These are phyloP conservation scores for Debaryomyces robertsiae DNA, from an alignment of 1,139 yeast genomes.

Conservation along the genomic window DNA sequence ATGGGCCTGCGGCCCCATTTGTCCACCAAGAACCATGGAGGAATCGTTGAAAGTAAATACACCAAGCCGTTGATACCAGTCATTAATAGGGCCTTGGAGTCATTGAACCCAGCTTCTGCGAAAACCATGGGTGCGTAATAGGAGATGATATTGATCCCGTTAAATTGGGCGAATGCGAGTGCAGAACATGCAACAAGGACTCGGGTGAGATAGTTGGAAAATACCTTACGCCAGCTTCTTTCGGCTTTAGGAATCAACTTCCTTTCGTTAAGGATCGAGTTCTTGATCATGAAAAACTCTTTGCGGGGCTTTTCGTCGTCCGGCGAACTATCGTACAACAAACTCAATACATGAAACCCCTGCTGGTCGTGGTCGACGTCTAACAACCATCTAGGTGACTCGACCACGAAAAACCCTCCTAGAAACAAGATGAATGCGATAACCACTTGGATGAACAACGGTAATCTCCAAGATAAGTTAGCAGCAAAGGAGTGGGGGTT, in stretches of 20 bases:
- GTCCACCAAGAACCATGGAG: slow-evolving; percentile 59
- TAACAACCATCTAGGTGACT: slow-evolving; percentile 57
- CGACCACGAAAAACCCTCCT: slow-evolving; percentile 58
- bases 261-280: slow-evolving; percentile 62
- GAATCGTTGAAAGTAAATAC: slow-evolving; percentile 49
- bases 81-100: slow-evolving; percentile 52
- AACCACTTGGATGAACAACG: slow-evolving; percentile 51
- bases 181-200: slow-evolving; percentile 54
- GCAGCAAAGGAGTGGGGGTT: slow-evolving; percentile 43
- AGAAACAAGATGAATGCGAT: slow-evolving; percentile 47
- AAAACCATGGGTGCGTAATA: slow-evolving; percentile 61
- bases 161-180: slow-evolving; percentile 56
- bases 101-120: slow-evolving; percentile 53
- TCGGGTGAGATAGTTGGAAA: slow-evolving; percentile 38
- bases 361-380: slow-evolving; percentile 53
- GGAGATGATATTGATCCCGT: slow-evolving; percentile 57
- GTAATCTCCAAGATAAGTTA: slow-evolving; percentile 55
- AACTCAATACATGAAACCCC: slow-evolving; percentile 75
- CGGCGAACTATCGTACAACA: slow-evolving; percentile 62
- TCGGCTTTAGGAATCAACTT: slow-evolving; percentile 42
- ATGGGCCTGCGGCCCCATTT: slow-evolving; percentile 57
- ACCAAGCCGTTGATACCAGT: slow-evolving; percentile 56
- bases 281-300: slow-evolving; percentile 78
- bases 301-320: slow-evolving; percentile 47
- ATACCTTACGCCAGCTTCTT: slow-evolving; percentile 49